Percentiles rank a stretch among this genome's conserved stretches.
phyloP scores from a whole-genome alignment of 495 filamentous ascomycete species.

The Xylaria palmicola region DNA sequence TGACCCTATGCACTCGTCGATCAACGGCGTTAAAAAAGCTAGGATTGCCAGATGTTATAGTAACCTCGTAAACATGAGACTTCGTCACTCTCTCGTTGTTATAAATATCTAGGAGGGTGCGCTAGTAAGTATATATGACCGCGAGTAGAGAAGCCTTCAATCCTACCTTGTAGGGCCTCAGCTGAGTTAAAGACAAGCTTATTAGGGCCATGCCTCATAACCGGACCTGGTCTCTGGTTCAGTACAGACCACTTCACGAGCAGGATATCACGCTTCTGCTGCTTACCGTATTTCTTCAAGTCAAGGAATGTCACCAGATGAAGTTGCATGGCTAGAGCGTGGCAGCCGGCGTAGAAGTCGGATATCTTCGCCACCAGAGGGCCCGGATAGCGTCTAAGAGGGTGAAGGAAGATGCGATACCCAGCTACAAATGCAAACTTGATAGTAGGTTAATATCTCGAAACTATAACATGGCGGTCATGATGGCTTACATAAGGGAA shows the following conservation, averaged over 20 bases:
- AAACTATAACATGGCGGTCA: too few species aligned
- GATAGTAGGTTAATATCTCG: too few species aligned
- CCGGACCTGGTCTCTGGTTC: too few species aligned
- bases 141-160: too few species aligned
- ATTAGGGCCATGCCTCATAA: constrained; percentile 49
- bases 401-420: neutral
- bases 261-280: too few species aligned
- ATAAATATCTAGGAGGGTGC: constrained; percentile 40
- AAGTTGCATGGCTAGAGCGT: neutral
- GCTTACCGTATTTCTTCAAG: neutral
- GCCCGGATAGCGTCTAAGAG: neutral
- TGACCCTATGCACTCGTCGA: constrained; percentile 3
- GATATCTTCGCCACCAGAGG: neutral
- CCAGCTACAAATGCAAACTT: neutral
- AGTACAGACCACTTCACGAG: too few species aligned
- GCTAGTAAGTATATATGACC: neutral
- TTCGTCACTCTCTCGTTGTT: constrained; percentile 48
- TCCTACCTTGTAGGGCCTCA: constrained; percentile 42
- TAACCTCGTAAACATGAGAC: constrained; percentile 21
- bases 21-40: constrained; percentile 16
- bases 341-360: neutral
- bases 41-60: neutral
- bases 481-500: too few species aligned
- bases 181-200: constrained; percentile 45
- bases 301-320: neutral